Conservation (phyloP, 2,329 filamentous ascomycete species). For the Xylaria sp. region DNA sequence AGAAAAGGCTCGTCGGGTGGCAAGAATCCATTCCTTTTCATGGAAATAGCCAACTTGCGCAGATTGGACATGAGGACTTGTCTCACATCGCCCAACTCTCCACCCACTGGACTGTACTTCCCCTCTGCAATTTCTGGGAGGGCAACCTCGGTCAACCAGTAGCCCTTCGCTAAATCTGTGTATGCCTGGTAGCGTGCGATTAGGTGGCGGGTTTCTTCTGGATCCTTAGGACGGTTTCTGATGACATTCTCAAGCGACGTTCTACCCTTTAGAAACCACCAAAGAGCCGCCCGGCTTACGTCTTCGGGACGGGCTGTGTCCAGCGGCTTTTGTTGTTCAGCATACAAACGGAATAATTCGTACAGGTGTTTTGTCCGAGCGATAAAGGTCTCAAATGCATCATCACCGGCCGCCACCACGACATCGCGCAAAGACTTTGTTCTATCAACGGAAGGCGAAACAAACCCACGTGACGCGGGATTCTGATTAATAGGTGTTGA, state of each 20-base stretch:
- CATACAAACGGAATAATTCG: slow-evolving; percentile 80
- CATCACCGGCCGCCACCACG: slow-evolving; percentile 63
- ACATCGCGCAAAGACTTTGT: slow-evolving; percentile 54
- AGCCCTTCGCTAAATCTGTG: slow-evolving; percentile 84
- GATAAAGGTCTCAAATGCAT: slow-evolving; percentile 76
- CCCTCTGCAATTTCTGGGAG: slow-evolving; percentile 61
- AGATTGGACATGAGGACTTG: slow-evolving; percentile 72
- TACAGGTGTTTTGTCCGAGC: slow-evolving; percentile 77
- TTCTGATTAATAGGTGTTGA: slow-evolving; percentile 46
- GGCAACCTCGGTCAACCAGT: slow-evolving; percentile 77
- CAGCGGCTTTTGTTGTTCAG: slow-evolving; percentile 76
- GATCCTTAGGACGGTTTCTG: slow-evolving; percentile 68
- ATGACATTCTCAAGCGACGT: slow-evolving; percentile 78
- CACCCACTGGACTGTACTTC: slow-evolving; percentile 56
- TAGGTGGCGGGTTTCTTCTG: slow-evolving; percentile 66
- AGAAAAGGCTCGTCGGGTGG: slow-evolving; percentile 75
- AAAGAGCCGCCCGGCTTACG: slow-evolving; percentile 78
- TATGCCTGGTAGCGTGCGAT: slow-evolving; percentile 79
- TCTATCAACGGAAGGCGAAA: slow-evolving; percentile 45
- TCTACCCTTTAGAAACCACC: slow-evolving; percentile 91
- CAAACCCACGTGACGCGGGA: slow-evolving; percentile 39
- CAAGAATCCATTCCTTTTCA: slow-evolving; percentile 84
- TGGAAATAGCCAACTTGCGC: slow-evolving; percentile 80
- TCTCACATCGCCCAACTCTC: slow-evolving; percentile 64
- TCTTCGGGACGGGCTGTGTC: slow-evolving; percentile 71